Base-by-base conservation (phyloP, 2,329 filamentous ascomycete species). In the Chaetomium olivaceum region DNA sequence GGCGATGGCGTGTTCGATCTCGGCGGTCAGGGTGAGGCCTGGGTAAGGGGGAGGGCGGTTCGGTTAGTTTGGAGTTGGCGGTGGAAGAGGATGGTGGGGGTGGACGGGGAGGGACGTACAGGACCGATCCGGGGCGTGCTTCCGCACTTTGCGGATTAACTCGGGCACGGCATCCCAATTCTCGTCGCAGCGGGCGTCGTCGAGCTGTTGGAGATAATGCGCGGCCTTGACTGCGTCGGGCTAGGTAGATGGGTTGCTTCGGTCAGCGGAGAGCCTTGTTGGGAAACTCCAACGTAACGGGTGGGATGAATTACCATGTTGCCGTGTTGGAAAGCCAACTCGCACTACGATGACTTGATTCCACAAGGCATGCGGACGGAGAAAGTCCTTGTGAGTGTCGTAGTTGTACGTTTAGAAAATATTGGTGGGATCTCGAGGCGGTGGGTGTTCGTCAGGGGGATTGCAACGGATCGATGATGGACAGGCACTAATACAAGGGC, bases 61-160 rank as follows among this genome's bases (percentile, higher is more conserved):
- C n/a, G 11, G 23, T 66, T 29, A 68, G 64, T 43, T 33, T 25
- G 11, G n/a, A n/a, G n/a, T 23, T 8, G 70, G 65, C 60, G 43
- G 55, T 70, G 54, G 54, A 58, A 61, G 61, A 48, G 63, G 60
- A 65, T 63, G 58, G 46, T 33, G 4, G 27, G 58, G 31, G 31
- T n/a, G 19, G 36, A 57, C 3, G 3, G 56, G 63, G 55, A 55
- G 63, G 65, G 60, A 52, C 87, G 73, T 89, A 97, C 94, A 97
- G 79, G 87, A 86, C 77, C 91, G 87, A 67, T 91, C 87, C 50
- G 93, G 90, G 72, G 93, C 91, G 84, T 99, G 94, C 79, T 99
- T 98, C 74, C 90, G 91, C 74, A 98, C 86, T 80, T 99, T 99
- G 76, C 94, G 88, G 73, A 95, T 89, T 69, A 96, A 85, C 80